Base-by-base conservation (phyloP, 2,329 filamentous ascomycete genomes). In the Scopulariopsis brevicaulis region DNA sequence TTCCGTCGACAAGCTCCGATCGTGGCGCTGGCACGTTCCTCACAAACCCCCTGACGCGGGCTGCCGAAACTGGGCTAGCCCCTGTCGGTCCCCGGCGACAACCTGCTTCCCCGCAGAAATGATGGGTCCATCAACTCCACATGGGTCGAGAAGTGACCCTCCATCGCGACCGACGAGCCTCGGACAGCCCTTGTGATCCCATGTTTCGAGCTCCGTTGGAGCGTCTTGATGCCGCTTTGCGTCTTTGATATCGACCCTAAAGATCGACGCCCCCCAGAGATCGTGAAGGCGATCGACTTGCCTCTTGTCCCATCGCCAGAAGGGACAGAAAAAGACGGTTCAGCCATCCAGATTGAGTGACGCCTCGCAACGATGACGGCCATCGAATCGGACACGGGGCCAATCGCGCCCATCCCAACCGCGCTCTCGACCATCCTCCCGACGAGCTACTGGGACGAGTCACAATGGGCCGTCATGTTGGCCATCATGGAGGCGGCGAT, bases 401-500 rank as follows among this genome's bases (percentile, higher is more conserved):
- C 28, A 8, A 32, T 15, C 34, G 57, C 57, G 28, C 48, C 56
- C 15, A 14, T 22, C 46, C 54, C 55, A 15, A 34, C 59, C 3
- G 56, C 55, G 28, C 59, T 61, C 43, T 63, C 43, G 58, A 58
- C 46, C 59, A 59, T 63, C 5, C 66, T 67, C 22, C 11, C 61
- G 0, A 64, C 63, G 6, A 64, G 68, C 60, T 77, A 74, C 64
- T 76, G 79, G 64, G 71, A 68, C 48, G 69, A 73, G 54, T 67
- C 70, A 20, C 77, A 83, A 69, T 85, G 82, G 82, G 67, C 72
- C 46, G 76, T 78, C 2, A 65, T 84, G 50, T 73, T 77, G 62
- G 73, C 81, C 2, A 68, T 85, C 7, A 67, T 84, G 48, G 81
- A 85, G 62, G 79, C 77, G n/a, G 69, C 82, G 20, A 70, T 89